phyloP scores from a whole-genome alignment of 371 early-diverging fungal genomes.

The Actinomortierella wolfii region DNA sequence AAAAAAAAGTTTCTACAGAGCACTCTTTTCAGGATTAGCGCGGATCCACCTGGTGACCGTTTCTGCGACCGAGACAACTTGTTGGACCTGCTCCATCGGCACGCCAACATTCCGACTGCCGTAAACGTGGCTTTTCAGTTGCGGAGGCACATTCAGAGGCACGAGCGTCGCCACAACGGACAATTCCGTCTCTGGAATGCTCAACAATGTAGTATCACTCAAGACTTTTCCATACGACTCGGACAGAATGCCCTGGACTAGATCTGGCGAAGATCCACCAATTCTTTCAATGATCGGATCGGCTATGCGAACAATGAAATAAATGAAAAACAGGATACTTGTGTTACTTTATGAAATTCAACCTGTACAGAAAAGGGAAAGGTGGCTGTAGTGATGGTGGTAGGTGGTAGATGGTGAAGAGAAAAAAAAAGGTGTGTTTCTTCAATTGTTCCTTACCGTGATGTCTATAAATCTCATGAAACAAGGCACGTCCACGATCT shows the following conservation, averaged over 20 bases:
- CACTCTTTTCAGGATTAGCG: constrained; percentile 31
- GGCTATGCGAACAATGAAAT: constrained; percentile 6
- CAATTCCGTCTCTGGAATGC: constrained; percentile 49
- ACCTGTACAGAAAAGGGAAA: too few species aligned
- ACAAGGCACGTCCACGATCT: constrained; percentile 26
- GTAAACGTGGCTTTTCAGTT: constrained; percentile 55
- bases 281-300: constrained; percentile 34
- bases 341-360: background rate
- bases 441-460: constrained; percentile 15
- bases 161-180: constrained; percentile 56
- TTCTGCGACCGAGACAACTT: constrained; percentile 30
- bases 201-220: constrained; percentile 21
- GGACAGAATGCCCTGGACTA: constrained; percentile 26
- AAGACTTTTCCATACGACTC: constrained; percentile 37
- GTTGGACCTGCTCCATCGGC: constrained; percentile 40
- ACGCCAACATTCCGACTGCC: constrained; percentile 38
- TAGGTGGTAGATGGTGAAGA: too few species aligned
- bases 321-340: background rate
- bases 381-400: too few species aligned
- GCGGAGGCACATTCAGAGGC: constrained; percentile 55
- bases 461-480: constrained; percentile 31
- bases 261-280: constrained; percentile 29
- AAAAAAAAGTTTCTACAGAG: constrained; percentile 9
- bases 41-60: constrained; percentile 29
- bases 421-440: background rate